Percentiles rank a stretch among this genome's conserved stretches.
Evolutionary conservation across 2,329 filamentous ascomycete species (phyloP).

Genomic region (Ploettnerulaceae sp.): DNA sequence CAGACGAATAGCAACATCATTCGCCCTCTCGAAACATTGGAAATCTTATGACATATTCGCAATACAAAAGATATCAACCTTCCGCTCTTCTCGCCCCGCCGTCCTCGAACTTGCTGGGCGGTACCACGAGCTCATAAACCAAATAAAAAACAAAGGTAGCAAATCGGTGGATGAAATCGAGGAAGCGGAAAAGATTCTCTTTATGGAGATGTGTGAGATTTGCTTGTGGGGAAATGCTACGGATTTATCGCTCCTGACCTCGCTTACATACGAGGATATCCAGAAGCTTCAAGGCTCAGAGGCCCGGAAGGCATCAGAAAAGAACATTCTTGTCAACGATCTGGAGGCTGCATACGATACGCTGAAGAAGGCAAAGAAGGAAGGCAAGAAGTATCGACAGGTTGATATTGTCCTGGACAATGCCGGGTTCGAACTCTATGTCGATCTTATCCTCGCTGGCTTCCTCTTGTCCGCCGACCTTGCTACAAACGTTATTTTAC

Average conservation of each 20-base stretch:
- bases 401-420: conserved; percentile 97
- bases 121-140: conserved; percentile 67
- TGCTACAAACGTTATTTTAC: conserved; percentile 80
- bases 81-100: conserved; percentile 84
- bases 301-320: conserved; percentile 79
- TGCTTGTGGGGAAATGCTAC: conserved; percentile 98
- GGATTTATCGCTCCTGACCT: conserved; percentile 85
- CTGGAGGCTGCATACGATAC: conserved; percentile 65
- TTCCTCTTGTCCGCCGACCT: conserved; percentile 82
- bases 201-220: conserved; percentile 91
- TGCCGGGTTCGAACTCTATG: conserved; percentile 93
- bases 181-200: conserved; percentile 71
- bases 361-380: conserved; percentile 59
- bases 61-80: conserved; percentile 85
- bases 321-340: conserved; percentile 90
- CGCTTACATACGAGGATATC: conserved; percentile 89
- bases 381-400: conserved; percentile 62
- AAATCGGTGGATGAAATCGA: conserved; percentile 35
- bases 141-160: conserved; percentile 51
- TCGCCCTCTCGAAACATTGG: conserved; percentile 75
- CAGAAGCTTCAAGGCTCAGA: conserved; percentile 90
- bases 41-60: conserved; percentile 85
- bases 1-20: conserved; percentile 75
- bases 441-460: conserved; percentile 86
- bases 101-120: conserved; percentile 76